These are phyloP conservation scores for Amoebophrya sp. DNA, from an alignment of 169 alveolate species.

Conservation along the genomic window DNA sequence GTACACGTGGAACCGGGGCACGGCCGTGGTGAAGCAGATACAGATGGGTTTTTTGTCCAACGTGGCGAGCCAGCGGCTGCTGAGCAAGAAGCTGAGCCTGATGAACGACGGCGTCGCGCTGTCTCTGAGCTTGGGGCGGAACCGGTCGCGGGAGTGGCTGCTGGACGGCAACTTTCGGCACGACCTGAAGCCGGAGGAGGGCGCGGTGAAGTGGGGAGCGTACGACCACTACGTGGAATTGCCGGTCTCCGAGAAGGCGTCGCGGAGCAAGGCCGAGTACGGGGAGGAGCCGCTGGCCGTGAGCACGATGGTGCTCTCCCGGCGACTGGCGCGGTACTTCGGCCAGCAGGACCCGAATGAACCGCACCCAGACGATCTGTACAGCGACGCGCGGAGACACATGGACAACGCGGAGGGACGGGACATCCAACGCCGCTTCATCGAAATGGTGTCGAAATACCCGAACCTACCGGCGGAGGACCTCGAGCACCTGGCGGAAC, in stretches of 20 bases:
- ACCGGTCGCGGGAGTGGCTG: not conserved
- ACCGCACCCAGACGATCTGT: not conserved
- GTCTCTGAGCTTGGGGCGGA: no score
- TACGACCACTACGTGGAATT: not conserved
- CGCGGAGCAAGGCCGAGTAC: not conserved
- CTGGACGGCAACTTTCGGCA: not conserved
- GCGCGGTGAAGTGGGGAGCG: not conserved
- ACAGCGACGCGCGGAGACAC: not conserved
- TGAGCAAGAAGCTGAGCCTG: not conserved
- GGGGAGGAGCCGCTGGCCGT: not conserved
- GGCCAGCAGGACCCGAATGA: not conserved
- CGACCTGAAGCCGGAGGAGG: not conserved
- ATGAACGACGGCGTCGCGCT: no score
- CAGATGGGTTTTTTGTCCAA: not conserved
- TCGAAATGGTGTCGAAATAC: no score
- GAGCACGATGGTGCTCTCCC: not conserved
- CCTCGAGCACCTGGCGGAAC: no score
- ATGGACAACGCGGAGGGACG: not conserved
- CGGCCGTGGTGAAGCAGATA: not conserved
- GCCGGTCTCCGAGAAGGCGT: not conserved
- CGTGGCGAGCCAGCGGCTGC: no score
- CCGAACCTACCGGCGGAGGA: no score
- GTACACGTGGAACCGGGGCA: not conserved
- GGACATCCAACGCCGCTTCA: no score
- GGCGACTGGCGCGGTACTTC: not conserved